Conservation (phyloP, 345 rosid species). For the Salix dunnii region DNA sequence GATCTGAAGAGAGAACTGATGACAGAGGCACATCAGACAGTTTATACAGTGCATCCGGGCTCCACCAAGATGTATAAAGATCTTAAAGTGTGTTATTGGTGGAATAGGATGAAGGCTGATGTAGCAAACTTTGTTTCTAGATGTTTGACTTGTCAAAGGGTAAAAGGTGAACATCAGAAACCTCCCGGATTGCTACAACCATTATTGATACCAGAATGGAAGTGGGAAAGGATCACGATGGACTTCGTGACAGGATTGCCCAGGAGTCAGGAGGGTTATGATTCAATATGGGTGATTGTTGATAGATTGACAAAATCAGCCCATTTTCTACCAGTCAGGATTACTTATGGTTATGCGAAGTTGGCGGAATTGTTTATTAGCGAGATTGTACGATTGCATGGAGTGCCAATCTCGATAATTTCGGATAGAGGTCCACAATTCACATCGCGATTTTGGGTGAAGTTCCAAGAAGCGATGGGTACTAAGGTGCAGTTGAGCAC, state of each 20-base stretch:
- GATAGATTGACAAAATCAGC: not conserved
- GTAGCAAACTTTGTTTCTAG: not conserved
- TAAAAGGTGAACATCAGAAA: no score
- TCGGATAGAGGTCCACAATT: no score
- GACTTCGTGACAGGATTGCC: not conserved
- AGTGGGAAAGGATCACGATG: no score
- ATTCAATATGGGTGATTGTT: not conserved
- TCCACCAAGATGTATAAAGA: not conserved
- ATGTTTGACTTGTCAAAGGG: not conserved
- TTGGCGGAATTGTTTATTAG: no score
- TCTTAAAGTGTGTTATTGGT: no score
- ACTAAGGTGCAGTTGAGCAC: not conserved
- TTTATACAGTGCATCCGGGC: not conserved
- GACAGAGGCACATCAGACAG: not conserved
- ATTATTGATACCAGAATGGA: no score
- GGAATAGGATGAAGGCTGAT: not conserved
- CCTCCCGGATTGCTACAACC: fast-evolving
- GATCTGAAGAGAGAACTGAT: not conserved
- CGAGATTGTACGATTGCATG: no score
- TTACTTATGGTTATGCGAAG: no score
- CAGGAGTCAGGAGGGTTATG: not conserved
- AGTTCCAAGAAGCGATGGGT: not conserved
- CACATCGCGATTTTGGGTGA: not conserved
- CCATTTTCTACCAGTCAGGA: not conserved
- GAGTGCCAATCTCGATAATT: no score